Evolutionary conservation across 257 asterid genomes (phyloP), one percentile per base, ranked within the genome.

Genomic region (Nicotiana sylvestris): DNA sequence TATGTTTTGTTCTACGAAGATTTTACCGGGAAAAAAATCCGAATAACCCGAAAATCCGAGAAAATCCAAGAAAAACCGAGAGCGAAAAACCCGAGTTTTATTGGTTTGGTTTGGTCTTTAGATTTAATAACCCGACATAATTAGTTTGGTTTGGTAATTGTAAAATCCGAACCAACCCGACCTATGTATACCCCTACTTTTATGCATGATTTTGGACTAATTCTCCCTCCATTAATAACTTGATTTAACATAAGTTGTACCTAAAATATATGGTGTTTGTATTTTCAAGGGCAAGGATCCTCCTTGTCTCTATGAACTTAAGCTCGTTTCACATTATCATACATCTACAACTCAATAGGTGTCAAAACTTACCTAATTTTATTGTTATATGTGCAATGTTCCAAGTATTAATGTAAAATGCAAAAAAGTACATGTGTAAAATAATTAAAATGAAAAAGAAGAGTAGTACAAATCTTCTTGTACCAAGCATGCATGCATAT

Each of bases 231-330:
- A 46, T 46, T 72, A 72, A 5, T 43, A 21, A 46, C 35, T 2
- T 12, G 37, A 12, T 13, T 46, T 72, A 46, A 46, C 79, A 25
- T 46, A 46, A 46, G 15, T 53, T 72, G 15, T 6, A 25, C 35
- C 25, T 3, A 3, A 53, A 9, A 27, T 57, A 51, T 82, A 82
- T 57, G 49, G 77, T 76, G 67, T 82, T 66, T 79, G 81, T 69
- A 76, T 87, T 80, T 27, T 77, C 32, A 76, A 65, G 18, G 25
- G 66, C 46, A 35, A 64, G 84, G 76, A 69, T 78, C 83, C 56
- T 62, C 56, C 49, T 65, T 78, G 86, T 78, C 85, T 35, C 66
- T 66, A 32, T 83, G 65, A 69, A 77, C 82, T 70, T 83, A 85
- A 88, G 84, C 57, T 83, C 70, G 33, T 57, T 37, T 76, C 29